Conservation (phyloP, 495 filamentous ascomycete species). For the Aspergillus nidulans region DNA sequence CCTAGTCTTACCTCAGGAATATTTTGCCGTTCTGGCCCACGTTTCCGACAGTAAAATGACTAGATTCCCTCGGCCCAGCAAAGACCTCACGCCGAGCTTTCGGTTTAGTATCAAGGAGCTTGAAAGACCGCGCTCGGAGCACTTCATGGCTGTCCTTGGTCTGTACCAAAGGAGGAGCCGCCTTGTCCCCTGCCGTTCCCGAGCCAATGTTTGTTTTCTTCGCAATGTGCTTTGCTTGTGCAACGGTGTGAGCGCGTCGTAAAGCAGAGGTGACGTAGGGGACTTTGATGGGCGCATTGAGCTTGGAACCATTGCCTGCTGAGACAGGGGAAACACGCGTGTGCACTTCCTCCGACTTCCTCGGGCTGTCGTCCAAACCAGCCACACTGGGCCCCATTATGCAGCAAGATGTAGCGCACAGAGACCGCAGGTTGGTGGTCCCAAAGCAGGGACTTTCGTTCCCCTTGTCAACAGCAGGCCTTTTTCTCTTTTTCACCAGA, state of each 20-base stretch:
- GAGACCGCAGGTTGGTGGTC: not conserved
- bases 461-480: not conserved
- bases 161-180: constrained; percentile 33
- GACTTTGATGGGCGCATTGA: constrained; percentile 16
- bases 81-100: constrained; percentile 29
- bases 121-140: constrained; percentile 39
- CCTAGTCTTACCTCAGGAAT: constrained; percentile 74
- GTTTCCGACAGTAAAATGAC: constrained; percentile 90
- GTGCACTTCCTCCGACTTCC: constrained; percentile 12
- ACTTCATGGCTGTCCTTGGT: constrained; percentile 47
- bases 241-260: constrained; percentile 42
- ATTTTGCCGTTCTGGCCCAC: constrained; percentile 91
- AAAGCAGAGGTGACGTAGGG: constrained; percentile 25
- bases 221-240: constrained; percentile 29
- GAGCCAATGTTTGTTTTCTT: constrained; percentile 30
- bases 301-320: constrained; percentile 12
- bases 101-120: constrained; percentile 30
- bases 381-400: constrained; percentile 17
- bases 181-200: constrained; percentile 29
- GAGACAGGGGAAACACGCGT: not conserved
- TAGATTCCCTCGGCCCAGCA: constrained; percentile 47
- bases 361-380: not conserved
- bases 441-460: not conserved
- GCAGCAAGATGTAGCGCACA: constrained; percentile 6
- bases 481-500: constrained; percentile 4